Base-by-base conservation (phyloP, 176 grass and related monocot species). In the Stipa capillata region DNA sequence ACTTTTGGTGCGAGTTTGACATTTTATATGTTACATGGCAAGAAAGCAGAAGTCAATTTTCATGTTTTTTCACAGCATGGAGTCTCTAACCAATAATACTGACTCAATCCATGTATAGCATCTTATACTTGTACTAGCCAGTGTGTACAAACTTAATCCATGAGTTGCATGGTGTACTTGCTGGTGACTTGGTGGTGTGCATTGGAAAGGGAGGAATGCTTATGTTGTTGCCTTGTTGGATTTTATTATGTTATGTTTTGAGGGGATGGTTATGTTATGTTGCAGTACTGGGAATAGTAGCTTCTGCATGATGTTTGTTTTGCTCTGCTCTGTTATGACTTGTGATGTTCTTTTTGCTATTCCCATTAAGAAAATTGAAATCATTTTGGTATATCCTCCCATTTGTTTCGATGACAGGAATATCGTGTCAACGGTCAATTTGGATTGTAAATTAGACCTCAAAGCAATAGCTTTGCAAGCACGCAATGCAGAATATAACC, bases 401-500 rank as follows among this genome's bases (percentile, higher is more conserved):
- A 36, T 24, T 72, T 83, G 24, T 78, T 51, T 77, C 76, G 33
- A 59, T 88, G 50, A 23, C 82, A 98, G 96, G 85, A 98, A 98
- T 67, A 98, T 98, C 0, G 96, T 98, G 29, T 98, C 96, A 7
- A 98, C 96, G 3, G 96, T 98, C 52, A 98, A 98, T 89, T 85
- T 98, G 83, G 96, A 98, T 48, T 98, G 96, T 40, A 98, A 98
- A 27, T 80, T 98, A 73, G 96, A 95, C 20, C 92, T 98, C 58
- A 98, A 98, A 87, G 73, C 90, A 16, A 98, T 98, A 49, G 96
- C 96, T 83, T 51, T 98, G 67, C 96, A 98, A 85, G 92, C 96
- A 8, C 87, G 96, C 16, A 98, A 98, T 85, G 96, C 96, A 1
- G 96, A 98, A 52, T 98, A 98, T 69, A 98, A 98, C 44, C 96